Evolutionary conservation across 2,329 filamentous ascomycete genomes (phyloP).

Genomic region (Byssoonygena ceratinophila): DNA sequence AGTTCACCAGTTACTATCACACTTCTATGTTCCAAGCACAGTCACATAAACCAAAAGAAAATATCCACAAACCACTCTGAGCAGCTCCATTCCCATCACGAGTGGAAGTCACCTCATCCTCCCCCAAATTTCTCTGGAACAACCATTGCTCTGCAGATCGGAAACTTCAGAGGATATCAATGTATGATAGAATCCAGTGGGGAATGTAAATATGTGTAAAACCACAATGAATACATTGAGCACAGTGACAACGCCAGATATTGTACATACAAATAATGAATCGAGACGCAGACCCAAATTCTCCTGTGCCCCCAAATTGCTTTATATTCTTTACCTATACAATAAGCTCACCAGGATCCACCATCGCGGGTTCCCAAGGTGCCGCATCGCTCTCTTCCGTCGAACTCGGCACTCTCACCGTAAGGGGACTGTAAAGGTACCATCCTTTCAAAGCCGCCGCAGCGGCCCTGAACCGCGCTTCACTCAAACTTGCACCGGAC

Average conservation of each 20-base stretch:
- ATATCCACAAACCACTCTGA: too few species aligned
- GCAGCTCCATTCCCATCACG: too few species aligned
- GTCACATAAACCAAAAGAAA: too few species aligned
- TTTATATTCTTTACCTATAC: conserved; percentile 26
- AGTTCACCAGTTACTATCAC: too few species aligned
- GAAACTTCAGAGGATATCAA: not conserved
- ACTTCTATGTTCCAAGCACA: too few species aligned
- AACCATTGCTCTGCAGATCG: not conserved
- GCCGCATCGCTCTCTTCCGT: conserved; percentile 52
- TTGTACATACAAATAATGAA: conserved; percentile 21
- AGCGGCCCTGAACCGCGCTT: conserved; percentile 67
- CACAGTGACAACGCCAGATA: conserved; percentile 14
- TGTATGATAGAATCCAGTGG: not conserved
- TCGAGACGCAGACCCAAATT: conserved; percentile 17
- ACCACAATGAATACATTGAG: not conserved
- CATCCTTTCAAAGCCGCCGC: conserved; percentile 82
- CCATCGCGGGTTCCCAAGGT: conserved; percentile 56
- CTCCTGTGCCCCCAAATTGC: conserved; percentile 16
- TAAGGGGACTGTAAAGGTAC: conserved; percentile 83
- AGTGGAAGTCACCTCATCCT: too few species aligned
- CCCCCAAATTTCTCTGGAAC: not conserved
- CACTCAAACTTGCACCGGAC: conserved; percentile 64
- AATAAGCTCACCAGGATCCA: conserved; percentile 63
- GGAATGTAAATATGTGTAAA: not conserved
- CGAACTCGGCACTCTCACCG: conserved; percentile 58